Evolutionary conservation across 306 rosid species (phyloP), one percentile per base, ranked within the genome.

Genomic region (Glycine latifolia): DNA sequence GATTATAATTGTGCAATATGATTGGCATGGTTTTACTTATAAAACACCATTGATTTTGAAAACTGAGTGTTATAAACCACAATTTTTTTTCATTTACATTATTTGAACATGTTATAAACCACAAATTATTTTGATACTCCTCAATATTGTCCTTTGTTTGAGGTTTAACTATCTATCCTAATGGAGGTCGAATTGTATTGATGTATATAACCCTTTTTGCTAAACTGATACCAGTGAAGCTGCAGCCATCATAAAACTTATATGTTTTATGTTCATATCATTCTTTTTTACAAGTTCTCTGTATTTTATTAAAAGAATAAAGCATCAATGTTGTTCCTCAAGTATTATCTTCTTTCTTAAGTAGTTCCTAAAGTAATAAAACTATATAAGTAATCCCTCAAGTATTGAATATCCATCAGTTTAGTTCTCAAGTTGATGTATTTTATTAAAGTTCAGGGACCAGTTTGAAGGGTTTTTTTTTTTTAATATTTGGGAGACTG

Each of bases 181-280:
- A 50, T n/a, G 58, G 37, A 68, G 79, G 15, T 78, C 16, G 31
- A 83, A 66, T 65, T 62, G 58, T 53, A 56, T 71, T 68, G 37
- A n/a, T 14, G 26, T 63, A 35, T 26, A 26, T 66, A 46, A 11
- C 52, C 47, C 67, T 41, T 26, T 26, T 26, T 62, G n/a, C 41
- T 48, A 3, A 65, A 54, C 55, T 67, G 16, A 26, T 26, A 26
- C 31, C 31, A 2, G 31, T 26, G 31, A 26, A 26, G 31, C 31
- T 26, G 31, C 31, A 26, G 31, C 31, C 31, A 26, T 26, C 31
- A 26, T 26, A 26, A 26, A 26, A 26, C 31, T 26, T 26, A 2
- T 15, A 17, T 77, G 62, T 54, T 44, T 43, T 50, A 9, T 80
- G 46, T 46, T 12, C 15, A 53, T 82, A 20, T 17, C 41, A 67